These are phyloP conservation scores for Apophysomyces variabilis DNA, from an alignment of 371 early-diverging fungal species.

Conservation along the genomic window DNA sequence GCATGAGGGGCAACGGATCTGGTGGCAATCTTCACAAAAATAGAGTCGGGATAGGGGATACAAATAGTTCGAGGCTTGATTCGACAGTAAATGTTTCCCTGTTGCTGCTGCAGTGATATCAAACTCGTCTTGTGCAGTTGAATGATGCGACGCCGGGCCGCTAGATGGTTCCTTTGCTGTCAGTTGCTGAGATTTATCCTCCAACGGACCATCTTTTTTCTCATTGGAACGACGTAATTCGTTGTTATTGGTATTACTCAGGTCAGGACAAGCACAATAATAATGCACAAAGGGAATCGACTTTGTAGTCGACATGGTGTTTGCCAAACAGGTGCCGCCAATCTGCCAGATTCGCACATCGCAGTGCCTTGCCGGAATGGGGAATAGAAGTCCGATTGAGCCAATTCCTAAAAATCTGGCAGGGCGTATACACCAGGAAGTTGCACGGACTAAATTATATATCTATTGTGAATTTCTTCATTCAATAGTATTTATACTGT, in stretches of 20 bases:
- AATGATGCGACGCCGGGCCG: conserved; percentile 7
- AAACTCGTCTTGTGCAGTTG: conserved; percentile 1
- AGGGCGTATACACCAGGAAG: too few species aligned
- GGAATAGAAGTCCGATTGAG: too few species aligned
- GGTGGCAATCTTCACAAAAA: conserved; percentile 88
- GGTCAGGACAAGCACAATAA: conserved; percentile 50
- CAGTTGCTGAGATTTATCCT: conserved; percentile 6
- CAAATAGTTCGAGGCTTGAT: conserved; percentile 47
- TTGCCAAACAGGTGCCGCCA: not conserved
- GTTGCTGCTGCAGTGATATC: conserved; percentile 30
- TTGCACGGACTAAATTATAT: too few species aligned
- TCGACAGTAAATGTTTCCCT: conserved; percentile 39
- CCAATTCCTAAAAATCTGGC: too few species aligned
- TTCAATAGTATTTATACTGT: too few species aligned
- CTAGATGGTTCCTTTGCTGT: conserved; percentile 10
- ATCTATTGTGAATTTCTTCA: too few species aligned
- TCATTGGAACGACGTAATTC: not conserved
- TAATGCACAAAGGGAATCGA: conserved; percentile 56
- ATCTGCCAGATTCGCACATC: too few species aligned
- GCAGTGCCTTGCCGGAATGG: too few species aligned
- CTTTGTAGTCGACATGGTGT: conserved; percentile 13
- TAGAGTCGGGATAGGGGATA: conserved; percentile 77
- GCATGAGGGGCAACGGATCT: conserved; percentile 82
- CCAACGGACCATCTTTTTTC: conserved; percentile 24
- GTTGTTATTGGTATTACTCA: conserved; percentile 2